Evolutionary conservation across 2,329 filamentous ascomycete genomes (phyloP).

Genomic region (Aspergillus costaricaensis): DNA sequence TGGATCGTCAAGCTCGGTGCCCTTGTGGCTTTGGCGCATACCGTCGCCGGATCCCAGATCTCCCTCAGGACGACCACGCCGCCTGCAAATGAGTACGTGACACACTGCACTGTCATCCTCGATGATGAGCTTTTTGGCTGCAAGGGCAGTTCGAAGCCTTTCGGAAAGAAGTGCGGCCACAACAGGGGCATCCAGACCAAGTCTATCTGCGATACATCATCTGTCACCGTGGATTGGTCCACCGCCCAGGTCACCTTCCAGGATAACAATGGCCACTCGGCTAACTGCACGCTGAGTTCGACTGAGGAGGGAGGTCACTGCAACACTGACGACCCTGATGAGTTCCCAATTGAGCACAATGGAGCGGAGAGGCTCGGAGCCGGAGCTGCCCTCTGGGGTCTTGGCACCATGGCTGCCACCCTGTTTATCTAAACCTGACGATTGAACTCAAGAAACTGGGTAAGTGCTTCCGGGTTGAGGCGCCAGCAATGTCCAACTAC

Average conservation of each 20-base stretch:
- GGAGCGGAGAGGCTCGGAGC: conserved; percentile 4
- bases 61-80: conserved; percentile 18
- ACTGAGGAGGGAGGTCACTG: conserved; percentile 13
- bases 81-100: conserved; percentile 15
- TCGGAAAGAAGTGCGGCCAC: conserved; percentile 23
- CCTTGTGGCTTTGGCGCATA: conserved; percentile 16
- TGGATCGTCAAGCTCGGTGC: conserved; percentile 18
- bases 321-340: conserved; percentile 14
- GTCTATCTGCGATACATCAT: conserved; percentile 10
- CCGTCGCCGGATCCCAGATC: conserved; percentile 15
- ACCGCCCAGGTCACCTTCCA: conserved; percentile 14
- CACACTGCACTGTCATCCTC: conserved; percentile 20
- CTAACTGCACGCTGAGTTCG: conserved; percentile 18
- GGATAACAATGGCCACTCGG: conserved; percentile 8
- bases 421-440: conserved; percentile 6
- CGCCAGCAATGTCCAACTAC: too few species aligned
- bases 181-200: conserved; percentile 26
- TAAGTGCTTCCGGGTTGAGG: neutral
- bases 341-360: conserved; percentile 11
- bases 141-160: conserved; percentile 19
- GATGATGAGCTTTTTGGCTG: conserved; percentile 19
- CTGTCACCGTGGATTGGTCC: conserved; percentile 16
- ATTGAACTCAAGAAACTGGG: neutral
- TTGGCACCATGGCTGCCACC: conserved; percentile 12
- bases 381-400: conserved; percentile 6